These are phyloP conservation scores for Canna indica DNA, from an alignment of 176 grass and related monocot species.

Conservation along the genomic window DNA sequence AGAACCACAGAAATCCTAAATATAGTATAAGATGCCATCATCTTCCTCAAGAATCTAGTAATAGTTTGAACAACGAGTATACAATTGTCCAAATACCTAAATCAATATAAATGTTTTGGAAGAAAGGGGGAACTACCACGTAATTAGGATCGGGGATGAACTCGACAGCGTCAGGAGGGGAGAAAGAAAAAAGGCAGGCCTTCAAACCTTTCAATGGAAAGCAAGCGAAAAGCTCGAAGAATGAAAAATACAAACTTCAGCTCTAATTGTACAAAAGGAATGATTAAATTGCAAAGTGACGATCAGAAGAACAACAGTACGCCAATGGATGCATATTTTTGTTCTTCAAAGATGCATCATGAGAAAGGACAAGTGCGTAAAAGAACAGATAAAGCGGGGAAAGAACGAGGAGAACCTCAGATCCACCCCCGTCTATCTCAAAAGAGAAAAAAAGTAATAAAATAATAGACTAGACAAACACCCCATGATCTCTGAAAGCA, in stretches of 20 bases:
- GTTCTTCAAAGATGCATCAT: neutral
- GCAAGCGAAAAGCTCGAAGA: neutral
- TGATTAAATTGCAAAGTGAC: neutral
- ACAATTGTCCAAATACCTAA: neutral
- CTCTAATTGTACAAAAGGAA: neutral
- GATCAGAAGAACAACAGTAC: too few species aligned
- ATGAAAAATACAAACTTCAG: neutral
- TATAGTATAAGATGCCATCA: neutral
- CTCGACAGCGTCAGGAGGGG: neutral
- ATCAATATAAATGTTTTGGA: neutral
- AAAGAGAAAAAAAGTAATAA: neutral
- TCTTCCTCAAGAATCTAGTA: neutral
- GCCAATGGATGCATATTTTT: neutral
- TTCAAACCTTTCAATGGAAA: neutral
- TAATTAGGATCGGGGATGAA: neutral
- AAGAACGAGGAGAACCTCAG: neutral
- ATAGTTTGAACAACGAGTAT: neutral
- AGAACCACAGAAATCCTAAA: neutral
- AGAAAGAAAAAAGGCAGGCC: neutral
- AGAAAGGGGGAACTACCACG: neutral
- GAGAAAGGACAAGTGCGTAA: neutral
- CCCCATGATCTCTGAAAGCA: neutral
- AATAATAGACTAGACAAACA: neutral
- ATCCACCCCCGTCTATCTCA: neutral
- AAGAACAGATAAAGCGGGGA: neutral